These are phyloP conservation scores for Basidiobolus meristosporus DNA, from an alignment of 371 early-diverging fungal genomes.

Conservation along the genomic window DNA sequence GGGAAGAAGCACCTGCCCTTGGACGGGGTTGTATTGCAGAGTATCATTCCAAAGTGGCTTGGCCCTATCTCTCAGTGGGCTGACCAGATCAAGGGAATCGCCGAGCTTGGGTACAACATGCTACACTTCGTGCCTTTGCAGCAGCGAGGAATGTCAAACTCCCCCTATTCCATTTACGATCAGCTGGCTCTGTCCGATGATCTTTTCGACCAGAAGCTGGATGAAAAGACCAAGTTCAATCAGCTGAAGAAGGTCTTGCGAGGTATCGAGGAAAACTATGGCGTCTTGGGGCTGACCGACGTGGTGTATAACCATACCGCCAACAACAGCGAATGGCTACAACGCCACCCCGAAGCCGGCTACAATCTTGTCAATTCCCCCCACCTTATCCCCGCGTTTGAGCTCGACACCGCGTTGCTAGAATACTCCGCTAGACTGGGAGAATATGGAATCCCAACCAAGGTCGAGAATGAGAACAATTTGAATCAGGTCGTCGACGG, in stretches of 20 bases:
- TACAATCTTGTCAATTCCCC: slow-evolving; percentile 90
- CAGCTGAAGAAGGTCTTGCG: slow-evolving; percentile 26
- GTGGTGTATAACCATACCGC: slow-evolving; percentile 98
- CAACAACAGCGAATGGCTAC: slow-evolving; percentile 68
- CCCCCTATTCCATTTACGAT: slow-evolving; percentile 88
- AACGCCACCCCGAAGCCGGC: slow-evolving; percentile 89
- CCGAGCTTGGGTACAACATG: slow-evolving; percentile 82
- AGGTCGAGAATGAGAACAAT: slow-evolving; percentile 37
- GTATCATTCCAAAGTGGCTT: slow-evolving; percentile 89
- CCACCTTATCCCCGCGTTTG: slow-evolving; percentile 80
- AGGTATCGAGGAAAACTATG: slow-evolving; percentile 31
- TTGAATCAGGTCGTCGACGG: slow-evolving; percentile 36
- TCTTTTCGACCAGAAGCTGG: slow-evolving; percentile 37
- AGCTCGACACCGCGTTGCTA: slow-evolving; percentile 70
- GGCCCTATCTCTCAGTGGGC: slow-evolving; percentile 68
- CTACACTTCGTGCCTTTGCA: slow-evolving; percentile 91
- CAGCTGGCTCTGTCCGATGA: slow-evolving; percentile 73
- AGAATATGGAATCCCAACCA: slow-evolving; percentile 16
- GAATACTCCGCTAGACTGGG: slow-evolving; percentile 32
- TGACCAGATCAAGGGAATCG: slow-evolving; percentile 36
- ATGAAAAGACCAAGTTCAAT: slow-evolving; percentile 24
- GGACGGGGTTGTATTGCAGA: slow-evolving; percentile 71
- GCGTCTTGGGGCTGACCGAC: slow-evolving; percentile 69
- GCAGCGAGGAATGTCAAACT: slow-evolving; percentile 73
- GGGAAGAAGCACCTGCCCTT: slow-evolving; percentile 18